phyloP scores from a whole-genome alignment of 2,329 filamentous ascomycete species.

The Monosporascus ibericus region DNA sequence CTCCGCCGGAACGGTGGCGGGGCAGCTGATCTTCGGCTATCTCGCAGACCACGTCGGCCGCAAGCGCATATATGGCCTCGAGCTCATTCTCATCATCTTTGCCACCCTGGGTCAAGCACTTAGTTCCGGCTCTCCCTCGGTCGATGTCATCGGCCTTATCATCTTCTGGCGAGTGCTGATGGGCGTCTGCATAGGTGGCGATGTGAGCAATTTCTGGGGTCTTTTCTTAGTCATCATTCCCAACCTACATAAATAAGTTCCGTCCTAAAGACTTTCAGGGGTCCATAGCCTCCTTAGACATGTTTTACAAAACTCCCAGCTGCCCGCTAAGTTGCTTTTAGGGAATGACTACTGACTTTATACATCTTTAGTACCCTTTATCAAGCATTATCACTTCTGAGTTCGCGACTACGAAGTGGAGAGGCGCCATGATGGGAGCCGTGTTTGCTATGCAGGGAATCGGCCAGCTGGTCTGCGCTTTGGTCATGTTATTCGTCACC shows the following conservation, averaged over 20 bases:
- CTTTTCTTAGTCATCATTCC: too few species aligned
- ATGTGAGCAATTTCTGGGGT: constrained; percentile 26
- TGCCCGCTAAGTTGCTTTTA: too few species aligned
- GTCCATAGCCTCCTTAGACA: too few species aligned
- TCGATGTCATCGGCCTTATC: constrained; percentile 59
- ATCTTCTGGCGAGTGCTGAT: constrained; percentile 81
- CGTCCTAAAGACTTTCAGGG: too few species aligned
- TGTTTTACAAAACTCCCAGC: too few species aligned
- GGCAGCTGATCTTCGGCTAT: constrained; percentile 73
- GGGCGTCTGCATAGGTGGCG: constrained; percentile 66
- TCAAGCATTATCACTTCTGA: constrained; percentile 81
- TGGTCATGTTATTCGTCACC: constrained; percentile 70
- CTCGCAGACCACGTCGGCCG: constrained; percentile 73
- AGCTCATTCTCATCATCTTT: constrained; percentile 75
- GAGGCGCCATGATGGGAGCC: constrained; percentile 80
- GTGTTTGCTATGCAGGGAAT: constrained; percentile 87
- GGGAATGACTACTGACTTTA: too few species aligned
- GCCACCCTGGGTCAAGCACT: constrained; percentile 69
- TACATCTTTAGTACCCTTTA: constrained; percentile 53
- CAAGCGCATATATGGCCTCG: constrained; percentile 67
- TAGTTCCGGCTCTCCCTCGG: constrained; percentile 54
- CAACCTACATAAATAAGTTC: too few species aligned
- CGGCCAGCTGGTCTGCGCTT: constrained; percentile 69
- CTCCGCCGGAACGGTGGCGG: constrained; percentile 75
- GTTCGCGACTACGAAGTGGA: constrained; percentile 80